These are phyloP conservation scores for Claviceps paspali DNA, from an alignment of 2,329 filamentous ascomycete species.

Conservation along the genomic window DNA sequence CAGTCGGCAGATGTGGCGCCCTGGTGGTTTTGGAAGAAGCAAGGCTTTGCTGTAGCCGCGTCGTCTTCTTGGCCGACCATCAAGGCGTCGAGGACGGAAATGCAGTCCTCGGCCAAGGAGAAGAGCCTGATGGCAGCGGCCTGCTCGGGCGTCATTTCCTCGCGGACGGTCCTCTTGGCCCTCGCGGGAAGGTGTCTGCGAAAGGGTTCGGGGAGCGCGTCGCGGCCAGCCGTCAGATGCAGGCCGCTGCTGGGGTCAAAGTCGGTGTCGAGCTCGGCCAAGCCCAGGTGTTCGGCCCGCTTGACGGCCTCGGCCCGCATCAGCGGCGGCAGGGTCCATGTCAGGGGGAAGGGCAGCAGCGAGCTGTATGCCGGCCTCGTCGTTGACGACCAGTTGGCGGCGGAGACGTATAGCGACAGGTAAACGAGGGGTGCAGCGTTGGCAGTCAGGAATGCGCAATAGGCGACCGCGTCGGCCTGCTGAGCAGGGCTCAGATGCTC, in stretches of 20 bases:
- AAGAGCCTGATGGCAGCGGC: slow-evolving; percentile 63
- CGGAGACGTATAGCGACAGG: slow-evolving; percentile 79
- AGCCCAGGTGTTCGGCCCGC: slow-evolving; percentile 53
- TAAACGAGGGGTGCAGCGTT: slow-evolving; percentile 68
- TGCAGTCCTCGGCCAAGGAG: slow-evolving; percentile 52
- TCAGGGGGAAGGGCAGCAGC: slow-evolving; percentile 72
- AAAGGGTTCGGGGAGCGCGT: slow-evolving; percentile 24
- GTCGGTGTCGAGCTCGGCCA: slow-evolving; percentile 53
- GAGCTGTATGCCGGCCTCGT: slow-evolving; percentile 70
- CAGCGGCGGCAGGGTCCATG: slow-evolving; percentile 68
- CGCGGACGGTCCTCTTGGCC: slow-evolving; percentile 42
- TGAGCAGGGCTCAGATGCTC: slow-evolving; percentile 22
- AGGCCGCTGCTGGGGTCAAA: slow-evolving; percentile 23
- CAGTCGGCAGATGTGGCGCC: slow-evolving; percentile 48
- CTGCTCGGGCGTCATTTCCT: slow-evolving; percentile 54
- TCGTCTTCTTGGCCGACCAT: slow-evolving; percentile 12
- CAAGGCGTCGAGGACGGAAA: slow-evolving; percentile 54
- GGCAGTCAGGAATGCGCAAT: slow-evolving; percentile 55
- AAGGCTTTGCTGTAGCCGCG: slow-evolving; percentile 13
- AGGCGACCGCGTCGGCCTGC: slow-evolving; percentile 33
- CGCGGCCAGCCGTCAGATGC: slow-evolving; percentile 21
- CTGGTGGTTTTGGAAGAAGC: slow-evolving; percentile 16
- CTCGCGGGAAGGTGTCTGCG: slow-evolving; percentile 21
- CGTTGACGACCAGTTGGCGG: slow-evolving; percentile 64
- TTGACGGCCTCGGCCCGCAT: slow-evolving; percentile 55